phyloP scores from a whole-genome alignment of 78 protist genomes.

The Dictyostelium brefeldianum region DNA sequence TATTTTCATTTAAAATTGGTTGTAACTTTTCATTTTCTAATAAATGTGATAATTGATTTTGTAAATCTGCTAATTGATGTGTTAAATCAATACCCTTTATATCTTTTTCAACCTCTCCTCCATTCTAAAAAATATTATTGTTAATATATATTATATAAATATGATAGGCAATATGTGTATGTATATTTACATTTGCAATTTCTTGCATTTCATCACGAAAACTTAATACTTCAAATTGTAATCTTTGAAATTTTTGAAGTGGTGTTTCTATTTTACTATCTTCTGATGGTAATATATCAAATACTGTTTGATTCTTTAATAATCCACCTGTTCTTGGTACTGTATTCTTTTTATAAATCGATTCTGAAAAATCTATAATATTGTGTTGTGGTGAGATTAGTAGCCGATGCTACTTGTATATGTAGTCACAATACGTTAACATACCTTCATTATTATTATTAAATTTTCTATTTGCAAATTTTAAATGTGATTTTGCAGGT shows the following conservation, averaged over 20 bases:
- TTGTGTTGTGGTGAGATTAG: too few relatives aligned
- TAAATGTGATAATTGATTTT: slow-evolving; percentile 50
- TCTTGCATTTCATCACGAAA: slow-evolving; percentile 45
- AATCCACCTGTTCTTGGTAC: slow-evolving; percentile 7
- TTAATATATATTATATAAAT: neutral
- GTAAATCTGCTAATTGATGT: slow-evolving; percentile 63
- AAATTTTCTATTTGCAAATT: slow-evolving; percentile 44
- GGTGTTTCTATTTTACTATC: slow-evolving; percentile 54
- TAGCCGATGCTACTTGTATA: too few relatives aligned
- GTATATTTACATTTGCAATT: slow-evolving; percentile 28
- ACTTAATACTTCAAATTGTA: slow-evolving; percentile 61
- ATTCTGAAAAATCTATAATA: slow-evolving; percentile 57
- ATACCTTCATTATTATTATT: slow-evolving; percentile 34
- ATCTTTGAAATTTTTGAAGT: slow-evolving; percentile 68
- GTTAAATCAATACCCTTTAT: slow-evolving; percentile 58
- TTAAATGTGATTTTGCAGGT: slow-evolving; percentile 49
- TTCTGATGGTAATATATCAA: slow-evolving; percentile 54
- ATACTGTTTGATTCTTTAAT: slow-evolving; percentile 29
- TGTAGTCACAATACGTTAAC: neutral
- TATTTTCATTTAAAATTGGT: slow-evolving; percentile 64
- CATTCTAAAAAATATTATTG: neutral
- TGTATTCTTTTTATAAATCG: slow-evolving; percentile 35
- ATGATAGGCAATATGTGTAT: neutral
- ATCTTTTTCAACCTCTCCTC: slow-evolving; percentile 66
- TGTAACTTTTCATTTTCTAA: slow-evolving; percentile 43